Evolutionary conservation across 139 green algal genomes (phyloP).

Genomic region (Zygnema cylindricum): DNA sequence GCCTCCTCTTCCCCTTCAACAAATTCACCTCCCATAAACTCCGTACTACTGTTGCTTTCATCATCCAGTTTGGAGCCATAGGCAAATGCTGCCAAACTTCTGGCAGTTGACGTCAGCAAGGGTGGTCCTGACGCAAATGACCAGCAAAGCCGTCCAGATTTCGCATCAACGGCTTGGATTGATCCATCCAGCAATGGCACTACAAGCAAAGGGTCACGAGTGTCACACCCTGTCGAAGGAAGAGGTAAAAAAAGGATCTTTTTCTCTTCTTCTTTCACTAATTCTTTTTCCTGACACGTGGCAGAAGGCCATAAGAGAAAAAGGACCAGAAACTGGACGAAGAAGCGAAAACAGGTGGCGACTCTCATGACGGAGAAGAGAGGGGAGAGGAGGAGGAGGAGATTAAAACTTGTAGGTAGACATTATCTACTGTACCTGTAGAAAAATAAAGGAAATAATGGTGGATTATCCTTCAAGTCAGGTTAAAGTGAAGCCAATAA

Average conservation of each 20-base stretch:
- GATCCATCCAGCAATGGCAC: slow-evolving; percentile 51
- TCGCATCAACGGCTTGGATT: slow-evolving; percentile 38
- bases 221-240: not conserved
- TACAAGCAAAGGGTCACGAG: not conserved
- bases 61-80: not conserved
- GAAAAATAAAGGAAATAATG: no score
- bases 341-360: no score
- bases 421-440: no score
- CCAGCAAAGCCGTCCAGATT: slow-evolving; percentile 38
- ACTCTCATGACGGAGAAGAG: no score
- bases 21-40: not conserved
- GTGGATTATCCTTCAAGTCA: no score
- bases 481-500: no score
- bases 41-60: not conserved
- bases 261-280: no score
- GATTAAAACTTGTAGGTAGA: no score
- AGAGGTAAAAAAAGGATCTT: not conserved
- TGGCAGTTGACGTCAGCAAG: slow-evolving; percentile 32
- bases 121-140: slow-evolving; percentile 40
- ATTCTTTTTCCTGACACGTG: no score
- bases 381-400: no score
- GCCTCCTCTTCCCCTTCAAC: slow-evolving; percentile 18
- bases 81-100: not conserved
- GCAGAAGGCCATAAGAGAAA: no score
- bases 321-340: no score